phyloP scores from a whole-genome alignment of 192 early-diverging fungal genomes.

The Coemansia sp. region DNA sequence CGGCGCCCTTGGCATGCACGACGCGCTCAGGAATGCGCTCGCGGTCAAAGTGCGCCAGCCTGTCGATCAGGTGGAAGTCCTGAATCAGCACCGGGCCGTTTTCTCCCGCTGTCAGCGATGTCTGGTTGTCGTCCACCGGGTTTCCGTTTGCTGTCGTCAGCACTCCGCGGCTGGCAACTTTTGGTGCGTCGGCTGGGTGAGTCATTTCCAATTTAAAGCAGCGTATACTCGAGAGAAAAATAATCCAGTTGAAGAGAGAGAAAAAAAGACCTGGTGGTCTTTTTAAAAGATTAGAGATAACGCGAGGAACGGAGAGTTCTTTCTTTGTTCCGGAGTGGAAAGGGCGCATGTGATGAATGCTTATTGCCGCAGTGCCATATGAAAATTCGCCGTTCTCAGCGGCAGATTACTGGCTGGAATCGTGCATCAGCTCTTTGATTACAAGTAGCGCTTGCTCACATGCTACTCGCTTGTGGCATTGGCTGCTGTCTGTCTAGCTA shows the following conservation, averaged over 20 bases:
- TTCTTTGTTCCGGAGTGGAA: not conserved
- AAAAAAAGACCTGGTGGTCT: not conserved
- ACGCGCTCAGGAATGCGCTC: constrained; percentile 85
- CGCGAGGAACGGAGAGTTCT: not conserved
- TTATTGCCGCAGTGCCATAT: not conserved
- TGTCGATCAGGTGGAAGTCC: constrained; percentile 77
- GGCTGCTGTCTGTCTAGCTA: too few relatives aligned
- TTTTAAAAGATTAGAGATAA: not conserved
- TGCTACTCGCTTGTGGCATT: too few relatives aligned
- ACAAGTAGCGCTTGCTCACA: too few relatives aligned
- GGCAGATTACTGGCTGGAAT: not conserved
- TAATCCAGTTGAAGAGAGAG: constrained; percentile 1
- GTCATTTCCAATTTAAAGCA: constrained; percentile 11
- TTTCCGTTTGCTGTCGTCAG: constrained; percentile 63
- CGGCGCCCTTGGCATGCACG: constrained; percentile 82
- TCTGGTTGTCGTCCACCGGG: constrained; percentile 75
- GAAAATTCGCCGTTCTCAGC: constrained; percentile 1
- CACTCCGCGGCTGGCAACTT: constrained; percentile 40
- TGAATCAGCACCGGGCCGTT: constrained; percentile 66
- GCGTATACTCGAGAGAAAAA: not conserved
- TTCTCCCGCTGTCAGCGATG: constrained; percentile 65
- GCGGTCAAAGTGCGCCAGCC: constrained; percentile 79
- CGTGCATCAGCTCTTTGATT: not conserved
- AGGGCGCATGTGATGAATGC: not conserved
- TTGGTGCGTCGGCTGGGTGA: constrained; percentile 48